Conservation (phyloP, 352 stramenopile species). For the Globisporangium iwayamae region DNA sequence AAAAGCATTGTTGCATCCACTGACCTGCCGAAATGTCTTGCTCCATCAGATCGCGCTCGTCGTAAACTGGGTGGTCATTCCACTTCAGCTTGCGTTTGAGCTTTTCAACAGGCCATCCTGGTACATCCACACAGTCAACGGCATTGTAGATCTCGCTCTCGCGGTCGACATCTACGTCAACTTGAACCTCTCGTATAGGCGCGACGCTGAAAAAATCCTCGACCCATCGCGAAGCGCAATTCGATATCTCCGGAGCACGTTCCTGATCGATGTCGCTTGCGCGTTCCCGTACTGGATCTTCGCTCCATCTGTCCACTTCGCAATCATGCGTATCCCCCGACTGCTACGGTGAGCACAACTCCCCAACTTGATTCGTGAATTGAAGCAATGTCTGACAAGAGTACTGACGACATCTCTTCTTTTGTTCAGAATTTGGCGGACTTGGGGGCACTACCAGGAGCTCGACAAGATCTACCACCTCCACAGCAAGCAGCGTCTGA, state of each 20-base stretch:
- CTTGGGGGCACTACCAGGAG: constrained; percentile 25
- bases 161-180: constrained; percentile 51
- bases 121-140: constrained; percentile 21
- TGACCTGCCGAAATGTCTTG: not conserved
- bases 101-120: constrained; percentile 19
- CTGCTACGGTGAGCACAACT: constrained; percentile 25
- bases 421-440: constrained; percentile 23
- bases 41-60: constrained; percentile 15
- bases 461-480: constrained; percentile 41
- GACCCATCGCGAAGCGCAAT: constrained; percentile 32
- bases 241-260: constrained; percentile 33
- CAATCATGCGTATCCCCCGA: constrained; percentile 33
- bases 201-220: constrained; percentile 53
- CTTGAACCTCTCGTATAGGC: constrained; percentile 49
- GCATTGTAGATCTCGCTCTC: constrained; percentile 28
- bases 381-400: not conserved
- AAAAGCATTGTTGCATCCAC: not conserved
- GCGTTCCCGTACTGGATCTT: constrained; percentile 42
- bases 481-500: constrained; percentile 37
- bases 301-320: constrained; percentile 19
- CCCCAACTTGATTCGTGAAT: not conserved
- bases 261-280: constrained; percentile 44
- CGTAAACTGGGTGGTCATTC: constrained; percentile 50
- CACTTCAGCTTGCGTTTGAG: constrained; percentile 47
- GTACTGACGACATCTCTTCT: not conserved